Evolutionary conservation across 805 yeast genomes (phyloP), one percentile per base, ranked within the genome.

Genomic region (Wickerhamomyces mucosus): DNA sequence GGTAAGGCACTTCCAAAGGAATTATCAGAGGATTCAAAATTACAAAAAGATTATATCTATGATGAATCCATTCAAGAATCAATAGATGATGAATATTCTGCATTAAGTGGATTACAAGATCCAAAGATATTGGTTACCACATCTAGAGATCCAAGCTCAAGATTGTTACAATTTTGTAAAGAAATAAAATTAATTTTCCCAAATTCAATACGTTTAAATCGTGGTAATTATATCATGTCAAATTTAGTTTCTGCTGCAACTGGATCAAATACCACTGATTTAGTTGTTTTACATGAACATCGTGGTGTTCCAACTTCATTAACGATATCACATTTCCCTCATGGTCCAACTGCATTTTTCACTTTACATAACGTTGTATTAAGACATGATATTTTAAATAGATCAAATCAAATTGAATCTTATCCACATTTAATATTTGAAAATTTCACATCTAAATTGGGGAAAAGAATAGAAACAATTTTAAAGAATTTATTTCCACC

Each of bases 261-360:
- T 37, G 61, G 78, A 32, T 75, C 89, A 1, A 82, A 81, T 13
- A 75, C 89, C 8, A 78, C 92, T 2, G 99, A 92, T 54, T 59
- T 92, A 43, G 64, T 92, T 16, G 69, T 92, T 4, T 59, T 92
- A 15, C 97, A 92, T 54, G 99, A 92, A 54, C 98, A 92, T 58
- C 71, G 99, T 59, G 99, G 99, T 72, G 89, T 84, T 0, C 99
- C 99, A 32, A 88, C 96, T 0, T 83, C 96, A 1, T 50, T 92
- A 37, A 89, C 97, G 1, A 62, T 92, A 18, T 78, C 92, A 21
- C 99, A 92, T 63, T 82, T 92, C 55, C 99, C 98, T 4, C 95
- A 92, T 53, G 99, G 99, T 0, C 99, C 98, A 14, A 82, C 96
- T 3, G 94, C 92, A 21, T 78, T 82, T 28, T 92, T 92, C 65